Base-by-base conservation (phyloP, 2,329 filamentous ascomycete genomes). In the Coniosporium tulheliwenetii region DNA sequence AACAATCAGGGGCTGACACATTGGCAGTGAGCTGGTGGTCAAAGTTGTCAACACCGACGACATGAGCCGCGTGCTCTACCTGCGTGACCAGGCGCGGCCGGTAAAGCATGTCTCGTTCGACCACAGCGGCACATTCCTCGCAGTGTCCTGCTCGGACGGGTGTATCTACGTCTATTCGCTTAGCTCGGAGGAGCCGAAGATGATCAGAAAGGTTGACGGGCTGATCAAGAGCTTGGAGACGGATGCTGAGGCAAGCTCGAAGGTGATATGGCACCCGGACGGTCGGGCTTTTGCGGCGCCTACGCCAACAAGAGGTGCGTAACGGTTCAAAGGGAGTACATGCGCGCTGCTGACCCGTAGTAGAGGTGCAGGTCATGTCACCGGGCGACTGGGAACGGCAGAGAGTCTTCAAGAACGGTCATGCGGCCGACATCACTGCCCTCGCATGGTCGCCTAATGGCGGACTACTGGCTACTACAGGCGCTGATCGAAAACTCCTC, bases 381-480 rank as follows among this genome's bases (percentile, higher is more conserved):
- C 78, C 79, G 45, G 77, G 76, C 40, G 85, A 95, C 56, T 95
- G 89, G 83, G 83, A 86, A 55, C 80, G 81, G 49, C 86, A 96
- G 58, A 75, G 81, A 44, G 63, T 67, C 0, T 98, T 98, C 56
- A 65, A 77, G 7, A 77, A 79, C 29, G 85, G 81, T 0, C 91
- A 96, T 54, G 77, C 77, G 35, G 80, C 79, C 13, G 83, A 93
- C 48, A 80, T 98, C 43, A 94, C 85, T 0, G 82, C 87, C 2
- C 63, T 93, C 31, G 78, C 83, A 31, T 98, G 91, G 91, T 94
- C 89, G 10, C 85, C 86, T 1, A 98, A 98, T 54, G 91, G 91
- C 33, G 84, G 87, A 1, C 69, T 98, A 52, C 68, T 98, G 15
- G 85, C 79, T 12, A 74, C 69, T 13, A 69, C 72, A 4, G 69